Percentiles rank a stretch among this genome's conserved stretches.
These are phyloP conservation scores for Vicia sativa DNA, from an alignment of 306 rosid species.

Conservation along the genomic window DNA sequence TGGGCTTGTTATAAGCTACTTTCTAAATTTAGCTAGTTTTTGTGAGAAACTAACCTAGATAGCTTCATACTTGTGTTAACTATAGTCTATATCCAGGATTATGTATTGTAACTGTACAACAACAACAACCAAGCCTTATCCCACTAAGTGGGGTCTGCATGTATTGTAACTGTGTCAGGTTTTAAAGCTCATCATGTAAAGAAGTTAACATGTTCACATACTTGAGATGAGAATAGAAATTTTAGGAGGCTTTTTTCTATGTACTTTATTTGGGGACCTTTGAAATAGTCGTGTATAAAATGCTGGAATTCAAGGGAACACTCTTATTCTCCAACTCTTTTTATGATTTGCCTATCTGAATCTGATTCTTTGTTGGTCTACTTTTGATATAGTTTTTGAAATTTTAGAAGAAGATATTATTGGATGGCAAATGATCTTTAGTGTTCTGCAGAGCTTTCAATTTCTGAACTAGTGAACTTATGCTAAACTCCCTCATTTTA, in stretches of 20 bases:
- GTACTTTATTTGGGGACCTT: slow-evolving; percentile 26
- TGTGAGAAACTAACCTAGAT: neutral
- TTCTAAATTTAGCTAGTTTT: slow-evolving; percentile 1
- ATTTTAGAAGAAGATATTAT: slow-evolving; percentile 31
- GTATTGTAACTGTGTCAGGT: slow-evolving; percentile 2
- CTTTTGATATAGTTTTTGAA: slow-evolving; percentile 26
- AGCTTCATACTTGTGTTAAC: slow-evolving; percentile 5
- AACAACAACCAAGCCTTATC: neutral
- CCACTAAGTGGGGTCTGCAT: too few relatives aligned
- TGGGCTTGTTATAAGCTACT: neutral
- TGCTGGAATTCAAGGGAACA: slow-evolving; percentile 34
- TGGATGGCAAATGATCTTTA: slow-evolving; percentile 15
- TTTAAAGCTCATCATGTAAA: slow-evolving; percentile 2
- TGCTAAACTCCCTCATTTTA: slow-evolving; percentile 37
- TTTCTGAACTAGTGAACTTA: slow-evolving; percentile 22
- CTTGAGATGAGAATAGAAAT: neutral
- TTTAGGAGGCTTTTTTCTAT: slow-evolving; percentile 1
- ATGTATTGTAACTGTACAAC: slow-evolving; percentile 17
- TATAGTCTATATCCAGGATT: neutral
- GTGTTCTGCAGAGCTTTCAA: slow-evolving; percentile 17
- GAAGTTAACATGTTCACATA: too few relatives aligned
- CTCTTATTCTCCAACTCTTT: slow-evolving; percentile 6
- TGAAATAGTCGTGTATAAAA: slow-evolving; percentile 10
- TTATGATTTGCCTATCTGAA: slow-evolving; percentile 6
- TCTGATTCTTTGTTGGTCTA: slow-evolving; percentile 22